Percentiles rank a stretch among this genome's conserved stretches.
Evolutionary conservation across 2,329 filamentous ascomycete species (phyloP).

Genomic region (Botrytis porri): DNA sequence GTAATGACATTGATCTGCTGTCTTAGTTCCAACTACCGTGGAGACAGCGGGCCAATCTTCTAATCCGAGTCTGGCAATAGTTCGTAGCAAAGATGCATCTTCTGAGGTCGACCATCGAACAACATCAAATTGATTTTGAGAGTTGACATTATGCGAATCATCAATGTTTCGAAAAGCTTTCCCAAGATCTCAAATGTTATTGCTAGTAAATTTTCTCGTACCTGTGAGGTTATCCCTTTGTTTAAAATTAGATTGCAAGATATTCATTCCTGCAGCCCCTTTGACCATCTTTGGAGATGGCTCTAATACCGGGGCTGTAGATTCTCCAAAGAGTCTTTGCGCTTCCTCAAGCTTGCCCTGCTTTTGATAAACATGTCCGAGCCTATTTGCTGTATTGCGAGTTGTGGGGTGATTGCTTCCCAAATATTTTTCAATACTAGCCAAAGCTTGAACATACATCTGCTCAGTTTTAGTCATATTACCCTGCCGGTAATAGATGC

Average conservation of each 20-base stretch:
- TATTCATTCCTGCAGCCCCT: neutral
- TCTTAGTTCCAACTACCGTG: neutral
- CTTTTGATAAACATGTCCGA: slow-evolving; percentile 17
- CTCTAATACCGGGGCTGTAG: neutral
- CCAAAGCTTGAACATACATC: slow-evolving; percentile 35
- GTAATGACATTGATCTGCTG: neutral
- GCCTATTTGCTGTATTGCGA: slow-evolving; percentile 20
- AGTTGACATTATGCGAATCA: neutral
- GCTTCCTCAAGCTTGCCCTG: slow-evolving; percentile 18
- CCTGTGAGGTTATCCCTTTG: neutral
- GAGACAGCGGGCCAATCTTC: neutral
- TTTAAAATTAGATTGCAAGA: no score
- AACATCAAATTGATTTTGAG: neutral
- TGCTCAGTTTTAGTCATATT: slow-evolving; percentile 26
- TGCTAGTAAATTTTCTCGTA: neutral
- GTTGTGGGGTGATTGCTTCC: slow-evolving; percentile 18
- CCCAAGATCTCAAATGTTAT: neutral
- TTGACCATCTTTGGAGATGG: neutral
- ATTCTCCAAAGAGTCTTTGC: neutral
- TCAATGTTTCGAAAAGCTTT: neutral
- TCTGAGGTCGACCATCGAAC: neutral
- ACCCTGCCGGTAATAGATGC: slow-evolving; percentile 19
- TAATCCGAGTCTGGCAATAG: neutral
- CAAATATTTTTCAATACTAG: slow-evolving; percentile 27
- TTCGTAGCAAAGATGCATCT: slow-evolving; percentile 4